Base-by-base conservation (phyloP, 2,329 filamentous ascomycete species). In the Neurospora crassa region DNA sequence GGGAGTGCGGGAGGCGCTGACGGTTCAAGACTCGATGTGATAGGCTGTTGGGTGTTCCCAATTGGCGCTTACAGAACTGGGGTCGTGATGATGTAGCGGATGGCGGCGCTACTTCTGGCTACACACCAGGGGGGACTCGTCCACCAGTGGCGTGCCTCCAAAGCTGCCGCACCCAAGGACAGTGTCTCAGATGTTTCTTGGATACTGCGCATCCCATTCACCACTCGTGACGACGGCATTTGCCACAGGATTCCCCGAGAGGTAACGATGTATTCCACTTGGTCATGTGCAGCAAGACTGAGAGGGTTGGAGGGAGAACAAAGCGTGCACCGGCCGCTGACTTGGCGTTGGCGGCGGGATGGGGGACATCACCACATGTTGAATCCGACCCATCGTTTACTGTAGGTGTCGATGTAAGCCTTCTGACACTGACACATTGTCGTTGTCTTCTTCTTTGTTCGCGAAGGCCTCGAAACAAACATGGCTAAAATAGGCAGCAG, bases 1-100 rank as follows among this genome's bases (percentile, higher is more conserved):
- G 68, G 29, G 7, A 37, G 53, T 63, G 34, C 24, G 53, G 70
- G 72, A 67, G 69, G 72, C 63, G 67, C 20, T 67, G 67, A 68
- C 53, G 72, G 75, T 77, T 74, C 76, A 69, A 73, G 68, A 72
- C 71, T 43, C 68, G 70, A 76, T 78, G 76, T 84, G 83, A 85
- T 85, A 83, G 83, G 83, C 79, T 79, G 78, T 72, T 76, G 74
- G 71, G 75, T 75, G 72, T 76, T 76, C 76, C 83, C 83, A 84
- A 81, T 83, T 79, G 83, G 83, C 83, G 83, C 83, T 83, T 84
- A 83, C 79, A 77, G 79, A 79, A 77, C 81, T 76, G 77, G 82
- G 80, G 78, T 73, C 74, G 72, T 63, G 29, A 73, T 78, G 78
- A 78, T 78, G 78, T 81, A 79, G 80, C 79, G 80, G 80, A 80